Conservation (phyloP, 2,329 filamentous ascomycete species). For the Penicillium sp. region DNA sequence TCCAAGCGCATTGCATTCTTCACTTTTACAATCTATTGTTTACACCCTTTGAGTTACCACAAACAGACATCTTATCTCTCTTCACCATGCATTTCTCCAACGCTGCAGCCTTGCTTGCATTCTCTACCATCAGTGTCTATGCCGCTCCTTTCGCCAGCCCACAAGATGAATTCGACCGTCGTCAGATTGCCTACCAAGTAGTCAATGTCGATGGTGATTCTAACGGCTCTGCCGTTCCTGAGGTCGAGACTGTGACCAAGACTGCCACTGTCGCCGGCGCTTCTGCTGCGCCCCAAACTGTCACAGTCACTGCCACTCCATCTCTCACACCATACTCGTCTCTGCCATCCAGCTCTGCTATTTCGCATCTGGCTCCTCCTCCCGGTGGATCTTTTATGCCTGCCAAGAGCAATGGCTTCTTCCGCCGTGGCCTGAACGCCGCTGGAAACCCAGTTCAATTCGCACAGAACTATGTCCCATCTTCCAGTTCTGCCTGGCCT, state of each 20-base stretch:
- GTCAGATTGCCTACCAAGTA: slow-evolving; percentile 28
- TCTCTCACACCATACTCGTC: slow-evolving; percentile 8
- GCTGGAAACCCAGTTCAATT: slow-evolving; percentile 17
- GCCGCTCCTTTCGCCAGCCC: slow-evolving; percentile 29
- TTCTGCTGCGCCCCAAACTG: slow-evolving; percentile 4
- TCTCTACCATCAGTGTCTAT: slow-evolving; percentile 29
- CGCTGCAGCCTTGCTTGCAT: slow-evolving; percentile 24
- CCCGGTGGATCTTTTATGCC: slow-evolving; percentile 19
- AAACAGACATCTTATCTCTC: not conserved
- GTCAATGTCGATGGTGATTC: slow-evolving; percentile 34
- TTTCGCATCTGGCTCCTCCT: slow-evolving; percentile 8
- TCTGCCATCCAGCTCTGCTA: slow-evolving; percentile 10
- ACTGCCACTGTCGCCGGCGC: slow-evolving; percentile 17
- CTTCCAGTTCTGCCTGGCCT: slow-evolving; percentile 5
- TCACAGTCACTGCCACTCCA: slow-evolving; percentile 23
- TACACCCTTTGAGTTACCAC: not conserved
- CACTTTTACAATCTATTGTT: slow-evolving; percentile 1
- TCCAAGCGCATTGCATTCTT: not conserved
- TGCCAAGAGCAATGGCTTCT: slow-evolving; percentile 10
- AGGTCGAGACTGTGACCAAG: slow-evolving; percentile 20
- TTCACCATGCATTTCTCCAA: slow-evolving; percentile 31
- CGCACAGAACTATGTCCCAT: slow-evolving; percentile 12
- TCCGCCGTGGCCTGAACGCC: slow-evolving; percentile 21
- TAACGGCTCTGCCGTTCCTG: slow-evolving; percentile 16
- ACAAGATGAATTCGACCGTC: slow-evolving; percentile 25